These are phyloP conservation scores for Lipomyces yamadae DNA, from an alignment of 805 yeast genomes.

Conservation along the genomic window DNA sequence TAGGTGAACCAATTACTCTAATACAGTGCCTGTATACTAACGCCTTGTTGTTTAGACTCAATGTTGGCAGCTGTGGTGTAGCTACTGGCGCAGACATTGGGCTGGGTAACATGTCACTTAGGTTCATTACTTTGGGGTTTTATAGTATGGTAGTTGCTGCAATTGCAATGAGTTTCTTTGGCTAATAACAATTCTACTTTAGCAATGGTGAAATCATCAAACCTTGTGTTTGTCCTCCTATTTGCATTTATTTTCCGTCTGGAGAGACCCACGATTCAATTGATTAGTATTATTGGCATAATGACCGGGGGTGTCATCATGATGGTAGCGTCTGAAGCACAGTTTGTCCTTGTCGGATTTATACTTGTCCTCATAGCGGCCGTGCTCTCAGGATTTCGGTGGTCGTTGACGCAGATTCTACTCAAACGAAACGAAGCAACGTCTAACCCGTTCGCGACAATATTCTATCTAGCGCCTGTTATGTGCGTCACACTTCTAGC, in stretches of 20 bases:
- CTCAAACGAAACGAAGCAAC: constrained; percentile 63
- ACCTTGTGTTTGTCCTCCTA: constrained; percentile 83
- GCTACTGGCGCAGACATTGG: constrained; percentile 96
- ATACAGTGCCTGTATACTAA: constrained; percentile 11
- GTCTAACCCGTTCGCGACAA: constrained; percentile 76
- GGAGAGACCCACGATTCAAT: constrained; percentile 71
- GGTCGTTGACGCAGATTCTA: constrained; percentile 92
- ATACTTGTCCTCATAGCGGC: constrained; percentile 76
- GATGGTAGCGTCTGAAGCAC: constrained; percentile 64
- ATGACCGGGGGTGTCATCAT: constrained; percentile 85
- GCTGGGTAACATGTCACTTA: constrained; percentile 80
- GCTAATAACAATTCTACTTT: not conserved
- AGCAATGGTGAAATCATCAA: constrained; percentile 82
- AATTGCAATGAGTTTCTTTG: not conserved
- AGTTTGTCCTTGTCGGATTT: constrained; percentile 59
- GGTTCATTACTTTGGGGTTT: constrained; percentile 76
- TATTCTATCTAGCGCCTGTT: constrained; percentile 80
- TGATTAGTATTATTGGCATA: constrained; percentile 69
- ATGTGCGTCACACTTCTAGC: constrained; percentile 69
- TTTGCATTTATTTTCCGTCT: constrained; percentile 84
- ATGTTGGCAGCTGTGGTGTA: constrained; percentile 79
- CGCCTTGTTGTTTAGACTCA: constrained; percentile 51
- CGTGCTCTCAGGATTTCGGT: constrained; percentile 83
- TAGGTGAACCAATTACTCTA: constrained; percentile 8
- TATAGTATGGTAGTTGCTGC: constrained; percentile 57